Evolutionary conservation across 345 rosid genomes (phyloP).

Genomic region (Syzygium grande): DNA sequence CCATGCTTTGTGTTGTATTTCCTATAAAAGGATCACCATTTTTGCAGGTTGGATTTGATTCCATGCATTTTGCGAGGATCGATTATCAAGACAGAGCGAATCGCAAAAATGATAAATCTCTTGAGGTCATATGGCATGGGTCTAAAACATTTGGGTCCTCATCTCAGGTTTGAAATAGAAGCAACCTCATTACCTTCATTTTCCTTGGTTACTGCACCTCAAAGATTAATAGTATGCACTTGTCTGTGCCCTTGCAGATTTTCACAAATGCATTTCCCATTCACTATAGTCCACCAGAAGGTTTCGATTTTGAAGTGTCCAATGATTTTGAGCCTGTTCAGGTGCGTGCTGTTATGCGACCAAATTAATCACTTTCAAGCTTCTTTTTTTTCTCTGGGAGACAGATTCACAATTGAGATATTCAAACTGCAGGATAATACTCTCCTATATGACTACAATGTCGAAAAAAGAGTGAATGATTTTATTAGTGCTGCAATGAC

Average conservation of each 20-base stretch:
- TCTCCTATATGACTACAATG: constrained; percentile 49
- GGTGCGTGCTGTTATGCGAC: constrained; percentile 26
- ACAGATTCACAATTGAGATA: not conserved
- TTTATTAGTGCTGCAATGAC: constrained; percentile 56
- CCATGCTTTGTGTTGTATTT: not conserved
- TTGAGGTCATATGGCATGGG: constrained; percentile 85
- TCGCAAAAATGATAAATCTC: constrained; percentile 53
- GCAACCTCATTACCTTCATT: not conserved
- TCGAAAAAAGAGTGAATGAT: constrained; percentile 43
- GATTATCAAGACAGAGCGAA: constrained; percentile 85
- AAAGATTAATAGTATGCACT: not conserved
- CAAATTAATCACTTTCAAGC: not conserved
- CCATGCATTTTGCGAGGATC: constrained; percentile 80
- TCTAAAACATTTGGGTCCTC: constrained; percentile 80
- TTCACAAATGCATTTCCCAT: constrained; percentile 66
- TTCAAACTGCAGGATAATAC: constrained; percentile 51
- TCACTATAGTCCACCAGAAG: constrained; percentile 68
- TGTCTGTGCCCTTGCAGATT: constrained; percentile 36
- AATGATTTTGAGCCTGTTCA: constrained; percentile 52
- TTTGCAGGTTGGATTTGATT: constrained; percentile 70
- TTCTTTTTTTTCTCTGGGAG: not conserved
- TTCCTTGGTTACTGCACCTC: not conserved
- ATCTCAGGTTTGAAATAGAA: constrained; percentile 42
- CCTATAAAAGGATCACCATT: not conserved
- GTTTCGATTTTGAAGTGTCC: constrained; percentile 63